Percentiles rank a stretch among this genome's conserved stretches.
Conservation (phyloP, 768 basidiomycete genomes). For the Boletus rubropictus region DNA sequence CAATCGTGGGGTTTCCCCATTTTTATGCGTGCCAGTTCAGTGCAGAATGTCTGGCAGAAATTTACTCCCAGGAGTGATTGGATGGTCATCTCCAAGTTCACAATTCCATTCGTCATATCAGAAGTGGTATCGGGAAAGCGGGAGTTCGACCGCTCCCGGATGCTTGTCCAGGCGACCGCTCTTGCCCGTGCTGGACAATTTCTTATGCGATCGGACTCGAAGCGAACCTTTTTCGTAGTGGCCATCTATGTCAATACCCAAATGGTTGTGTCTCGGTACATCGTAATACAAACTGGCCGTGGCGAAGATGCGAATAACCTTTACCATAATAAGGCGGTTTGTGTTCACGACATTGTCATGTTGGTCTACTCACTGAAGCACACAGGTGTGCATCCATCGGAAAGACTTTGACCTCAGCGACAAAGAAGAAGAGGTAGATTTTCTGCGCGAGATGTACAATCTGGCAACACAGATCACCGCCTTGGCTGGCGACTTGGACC, state of each 20-base stretch:
- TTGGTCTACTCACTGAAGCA: neutral
- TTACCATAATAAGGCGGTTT: neutral
- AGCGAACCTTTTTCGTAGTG: conserved; percentile 9
- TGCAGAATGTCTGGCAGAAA: neutral
- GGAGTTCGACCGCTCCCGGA: neutral
- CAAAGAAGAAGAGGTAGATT: neutral
- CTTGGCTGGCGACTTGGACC: conserved; percentile 1
- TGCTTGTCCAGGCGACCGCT: conserved; percentile 12
- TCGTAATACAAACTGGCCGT: neutral
- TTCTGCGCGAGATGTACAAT: conserved; percentile 14
- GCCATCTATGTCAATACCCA: conserved; percentile 5
- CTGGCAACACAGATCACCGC: neutral
- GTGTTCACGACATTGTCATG: neutral
- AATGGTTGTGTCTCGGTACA: conserved; percentile 2
- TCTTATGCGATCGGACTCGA: neutral
- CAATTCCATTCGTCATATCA: conserved; percentile 8
- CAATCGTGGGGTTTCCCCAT: conserved; percentile 10
- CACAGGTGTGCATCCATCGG: conserved; percentile 4
- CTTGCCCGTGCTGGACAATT: neutral
- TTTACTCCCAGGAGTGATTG: conserved; percentile 8
- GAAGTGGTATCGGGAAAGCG: conserved; percentile 5
- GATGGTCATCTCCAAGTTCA: neutral
- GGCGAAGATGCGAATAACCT: neutral
- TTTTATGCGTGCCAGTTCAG: neutral
- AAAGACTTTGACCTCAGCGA: neutral